Evolutionary conservation across 495 filamentous ascomycete species (phyloP), one percentile per base, ranked within the genome.

Genomic region (Sphaerosporella brunnea): DNA sequence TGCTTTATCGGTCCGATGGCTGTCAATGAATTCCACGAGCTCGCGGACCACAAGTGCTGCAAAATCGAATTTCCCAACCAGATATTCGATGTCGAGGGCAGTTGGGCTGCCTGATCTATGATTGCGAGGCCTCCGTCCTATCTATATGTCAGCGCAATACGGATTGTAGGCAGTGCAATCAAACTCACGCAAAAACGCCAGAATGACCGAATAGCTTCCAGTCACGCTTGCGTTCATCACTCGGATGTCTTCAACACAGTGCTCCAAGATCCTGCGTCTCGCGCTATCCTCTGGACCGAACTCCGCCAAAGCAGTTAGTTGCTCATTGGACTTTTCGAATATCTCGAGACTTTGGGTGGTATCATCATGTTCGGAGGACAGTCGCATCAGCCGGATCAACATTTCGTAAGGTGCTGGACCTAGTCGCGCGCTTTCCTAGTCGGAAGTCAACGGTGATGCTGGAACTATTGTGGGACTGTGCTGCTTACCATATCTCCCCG

Each of bases 141-240:
- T 32, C 35, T 28, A 34, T n/a, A 34, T 48, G 48, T 45, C 43
- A 18, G 35, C 39, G 20, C 40, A 3, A 21, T 16, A 24, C 32
- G n/a, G 18, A 20, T 24, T 4, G 39, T 38, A 13, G 1, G 38
- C 28, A 28, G 62, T 62, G 21, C 58, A 63, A n/a, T 10, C 62
- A 66, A 41, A 69, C 67, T 19, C 63, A 20, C 72, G 67, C 2
- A 80, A 54, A 16, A 87, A 63, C 16, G 73, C 70, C 49, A 66
- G 69, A 24, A 93, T 63, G 4, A 75, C 77, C 52, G 78, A 80
- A 11, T 86, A 73, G 54, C 82, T 90, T 1, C 84, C 84, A 2
- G 72, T 70, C 5, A 71, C 69, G 23, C 66, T 73, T 24, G 66
- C 49, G 20, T 70, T 75, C 61, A 62, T 70, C 34, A 66, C 63